Evolutionary conservation across 2,329 filamentous ascomycete species (phyloP).

Genomic region (Neurospora sp.): DNA sequence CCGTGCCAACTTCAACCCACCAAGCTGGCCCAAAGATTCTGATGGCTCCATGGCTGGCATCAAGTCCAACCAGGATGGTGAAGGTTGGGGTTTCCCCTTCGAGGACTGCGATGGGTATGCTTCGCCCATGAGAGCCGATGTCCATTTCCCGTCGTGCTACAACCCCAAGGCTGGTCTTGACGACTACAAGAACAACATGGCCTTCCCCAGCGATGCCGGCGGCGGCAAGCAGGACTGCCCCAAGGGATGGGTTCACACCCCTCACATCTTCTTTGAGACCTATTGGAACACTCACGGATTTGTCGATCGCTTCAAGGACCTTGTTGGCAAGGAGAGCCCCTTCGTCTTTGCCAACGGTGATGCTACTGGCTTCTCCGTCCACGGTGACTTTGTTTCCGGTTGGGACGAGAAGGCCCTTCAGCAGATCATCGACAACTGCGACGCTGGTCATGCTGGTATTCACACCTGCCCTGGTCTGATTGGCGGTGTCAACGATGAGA

Average conservation of each 20-base stretch:
- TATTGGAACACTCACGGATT: constrained; percentile 52
- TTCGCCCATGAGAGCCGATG: constrained; percentile 54
- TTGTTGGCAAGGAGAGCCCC: constrained; percentile 44
- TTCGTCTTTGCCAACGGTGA: constrained; percentile 65
- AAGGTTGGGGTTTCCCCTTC: constrained; percentile 59
- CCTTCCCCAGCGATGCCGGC: constrained; percentile 42
- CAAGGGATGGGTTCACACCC: constrained; percentile 42
- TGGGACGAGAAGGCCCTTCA: constrained; percentile 60
- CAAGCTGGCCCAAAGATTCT: constrained; percentile 44
- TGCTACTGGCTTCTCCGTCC: constrained; percentile 57
- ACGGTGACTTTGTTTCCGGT: constrained; percentile 64
- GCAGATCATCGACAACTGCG: constrained; percentile 57
- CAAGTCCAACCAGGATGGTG: constrained; percentile 40
- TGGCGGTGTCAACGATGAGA: constrained; percentile 38
- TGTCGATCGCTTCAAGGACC: constrained; percentile 39
- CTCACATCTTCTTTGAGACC: constrained; percentile 49
- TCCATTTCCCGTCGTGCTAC: constrained; percentile 69
- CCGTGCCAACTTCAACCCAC: constrained; percentile 35
- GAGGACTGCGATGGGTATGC: constrained; percentile 54
- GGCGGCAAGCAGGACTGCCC: constrained; percentile 44
- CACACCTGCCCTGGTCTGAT: constrained; percentile 51
- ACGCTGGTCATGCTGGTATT: constrained; percentile 49
- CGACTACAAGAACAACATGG: constrained; percentile 57
- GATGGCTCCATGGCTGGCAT: constrained; percentile 48
- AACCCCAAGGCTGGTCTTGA: constrained; percentile 50